Conservation (phyloP, 495 filamentous ascomycete species). For the Talaromyces adpressus region DNA sequence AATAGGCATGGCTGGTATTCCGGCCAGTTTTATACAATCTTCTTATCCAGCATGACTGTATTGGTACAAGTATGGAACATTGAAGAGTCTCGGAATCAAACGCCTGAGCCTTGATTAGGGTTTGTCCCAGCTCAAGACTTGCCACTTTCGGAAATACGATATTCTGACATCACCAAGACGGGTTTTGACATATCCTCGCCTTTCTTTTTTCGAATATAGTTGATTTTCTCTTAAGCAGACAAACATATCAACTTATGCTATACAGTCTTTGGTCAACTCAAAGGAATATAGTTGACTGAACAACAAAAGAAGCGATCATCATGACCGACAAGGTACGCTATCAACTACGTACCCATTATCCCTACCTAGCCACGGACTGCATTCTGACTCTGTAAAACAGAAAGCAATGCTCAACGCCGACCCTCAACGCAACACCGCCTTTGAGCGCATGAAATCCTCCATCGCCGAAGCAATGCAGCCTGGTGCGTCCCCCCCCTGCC, state of each 20-base stretch:
- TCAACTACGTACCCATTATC: too few relatives aligned
- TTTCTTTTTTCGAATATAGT: neutral
- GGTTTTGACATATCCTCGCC: neutral
- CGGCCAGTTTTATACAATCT: neutral
- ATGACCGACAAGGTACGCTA: slow-evolving; percentile 3
- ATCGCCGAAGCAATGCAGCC: slow-evolving; percentile 19
- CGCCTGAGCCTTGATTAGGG: neutral
- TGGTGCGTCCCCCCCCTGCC: slow-evolving; percentile 14
- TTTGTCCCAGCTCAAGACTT: neutral
- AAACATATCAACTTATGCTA: neutral
- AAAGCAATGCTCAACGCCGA: neutral
- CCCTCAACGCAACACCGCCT: neutral
- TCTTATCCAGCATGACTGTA: neutral
- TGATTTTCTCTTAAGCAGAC: neutral
- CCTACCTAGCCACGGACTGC: too few relatives aligned
- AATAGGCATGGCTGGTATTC: neutral
- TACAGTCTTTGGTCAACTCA: neutral
- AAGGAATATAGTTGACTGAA: neutral
- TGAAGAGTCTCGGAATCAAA: neutral
- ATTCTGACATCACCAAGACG: neutral
- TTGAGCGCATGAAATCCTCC: slow-evolving; percentile 2
- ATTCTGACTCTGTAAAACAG: neutral
- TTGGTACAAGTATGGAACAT: neutral
- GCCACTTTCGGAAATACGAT: slow-evolving; percentile 1
- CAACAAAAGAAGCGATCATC: neutral